Base-by-base conservation (phyloP, 2,329 filamentous ascomycete species). In the Paecilomyces variotii region DNA sequence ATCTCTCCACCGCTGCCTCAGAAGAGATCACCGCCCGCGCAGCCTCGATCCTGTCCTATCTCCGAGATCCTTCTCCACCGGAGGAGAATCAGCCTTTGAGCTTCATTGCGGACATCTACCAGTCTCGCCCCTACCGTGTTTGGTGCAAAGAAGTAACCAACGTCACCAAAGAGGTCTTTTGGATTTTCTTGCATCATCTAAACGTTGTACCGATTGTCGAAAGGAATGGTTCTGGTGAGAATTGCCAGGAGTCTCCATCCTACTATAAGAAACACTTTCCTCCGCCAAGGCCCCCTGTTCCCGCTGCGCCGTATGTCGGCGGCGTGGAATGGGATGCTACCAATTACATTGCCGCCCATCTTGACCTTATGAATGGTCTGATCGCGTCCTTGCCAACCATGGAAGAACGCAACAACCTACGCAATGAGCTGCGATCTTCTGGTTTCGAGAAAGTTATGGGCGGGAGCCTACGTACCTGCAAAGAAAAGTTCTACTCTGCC, bases 281-380 rank as follows among this genome's bases (percentile, higher is more conserved):
- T 0, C 84, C 87, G 53, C 89, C 92, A 65, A 86, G 91, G 0
- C 89, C 92, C 2, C 94, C 94, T 0, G 91, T 97, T 0, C 91
- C 93, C 27, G 93, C 94, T 14, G 93, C 93, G 4, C 93, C 93
- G 0, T 97, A 97, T 70, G 92, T 97, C 50, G 94, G 94, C 54
- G 93, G 94, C 57, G 94, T 97, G 9, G 94, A 99, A 75, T 97
- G 94, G 94, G 94, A 97, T 71, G 94, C 94, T 2, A 97, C 94
- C 9, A 97, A 96, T 74, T 97, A 97, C 72, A 81, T 97, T 10
- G 91, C 93, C 19, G 90, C 89, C 0, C 93, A 99, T 69, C 82
- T 99, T 9, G 94, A 97, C 69, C 85, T 99, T 10, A 77, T 97
- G 67, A 99, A 97, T 69, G 93, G 91, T 30, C 85, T 97, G 58